Conservation (phyloP, 2,329 filamentous ascomycete genomes). For the Apiospora pterosperma region DNA sequence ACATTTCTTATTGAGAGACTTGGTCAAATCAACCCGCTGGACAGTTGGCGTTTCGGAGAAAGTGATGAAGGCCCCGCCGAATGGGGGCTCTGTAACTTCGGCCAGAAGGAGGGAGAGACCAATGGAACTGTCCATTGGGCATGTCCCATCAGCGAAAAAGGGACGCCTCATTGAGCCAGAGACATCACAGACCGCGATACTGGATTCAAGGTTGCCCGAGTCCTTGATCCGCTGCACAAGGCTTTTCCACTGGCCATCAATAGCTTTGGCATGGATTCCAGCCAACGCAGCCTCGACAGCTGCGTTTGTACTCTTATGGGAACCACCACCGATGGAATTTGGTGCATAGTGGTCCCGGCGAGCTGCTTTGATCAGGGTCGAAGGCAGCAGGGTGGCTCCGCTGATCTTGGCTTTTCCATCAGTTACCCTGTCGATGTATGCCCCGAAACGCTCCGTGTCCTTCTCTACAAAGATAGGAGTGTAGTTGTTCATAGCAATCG, state of each 20-base stretch:
- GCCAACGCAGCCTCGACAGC: constrained; percentile 24
- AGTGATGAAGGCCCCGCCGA: constrained; percentile 52
- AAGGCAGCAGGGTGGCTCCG: constrained; percentile 52
- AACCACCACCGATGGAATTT: neutral
- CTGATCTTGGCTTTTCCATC: constrained; percentile 48
- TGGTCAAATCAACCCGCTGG: constrained; percentile 33
- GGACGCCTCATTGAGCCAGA: constrained; percentile 48
- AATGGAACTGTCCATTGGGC: constrained; percentile 50
- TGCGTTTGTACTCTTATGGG: constrained; percentile 11
- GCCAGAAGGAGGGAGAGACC: constrained; percentile 55
- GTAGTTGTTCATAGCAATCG: constrained; percentile 54
- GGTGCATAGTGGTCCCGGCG: neutral
- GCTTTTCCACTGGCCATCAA: constrained; percentile 52
- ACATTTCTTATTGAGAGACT: constrained; percentile 40
- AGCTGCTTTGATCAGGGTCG: constrained; percentile 37
- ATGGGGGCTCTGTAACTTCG: constrained; percentile 49
- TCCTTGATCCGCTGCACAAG: constrained; percentile 56
- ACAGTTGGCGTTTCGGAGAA: constrained; percentile 43
- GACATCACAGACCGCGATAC: constrained; percentile 57
- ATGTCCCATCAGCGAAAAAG: constrained; percentile 40
- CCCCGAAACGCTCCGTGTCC: constrained; percentile 45
- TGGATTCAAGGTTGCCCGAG: constrained; percentile 47
- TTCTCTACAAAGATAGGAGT: constrained; percentile 44
- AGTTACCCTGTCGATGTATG: constrained; percentile 47
- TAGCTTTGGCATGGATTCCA: constrained; percentile 32